Conservation (phyloP, 1,139 yeast species). For the Candida labiduridarum region DNA sequence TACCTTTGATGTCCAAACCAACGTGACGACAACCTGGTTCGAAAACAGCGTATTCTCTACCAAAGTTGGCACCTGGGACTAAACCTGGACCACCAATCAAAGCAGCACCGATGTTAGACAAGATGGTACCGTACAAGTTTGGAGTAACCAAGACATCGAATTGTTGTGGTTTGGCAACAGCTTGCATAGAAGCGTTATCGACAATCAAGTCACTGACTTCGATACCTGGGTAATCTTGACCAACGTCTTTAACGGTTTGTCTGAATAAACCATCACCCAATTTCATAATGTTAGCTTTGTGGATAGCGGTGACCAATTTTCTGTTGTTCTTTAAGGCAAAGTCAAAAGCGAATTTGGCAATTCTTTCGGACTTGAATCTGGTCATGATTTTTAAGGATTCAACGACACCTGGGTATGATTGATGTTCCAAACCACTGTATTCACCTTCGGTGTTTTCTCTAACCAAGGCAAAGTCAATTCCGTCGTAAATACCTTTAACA, state of each 20-base stretch:
- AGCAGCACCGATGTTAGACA: constrained; percentile 98
- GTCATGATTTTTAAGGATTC: constrained; percentile 96
- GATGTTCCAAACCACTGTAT: constrained; percentile 97
- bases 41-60: constrained; percentile 96
- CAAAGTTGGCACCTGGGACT: constrained; percentile 98
- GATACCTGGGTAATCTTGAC: constrained; percentile 85
- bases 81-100: constrained; percentile 98
- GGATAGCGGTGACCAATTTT: constrained; percentile 92
- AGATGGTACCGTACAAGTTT: constrained; percentile 95
- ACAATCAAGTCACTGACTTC: constrained; percentile 91
- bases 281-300: constrained; percentile 99
- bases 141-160: constrained; percentile 98
- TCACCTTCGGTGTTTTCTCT: constrained; percentile 99
- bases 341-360: constrained; percentile 96
- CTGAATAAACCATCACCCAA: constrained; percentile 98
- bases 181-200: constrained; percentile 99
- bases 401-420: constrained; percentile 96
- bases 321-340: constrained; percentile 92
- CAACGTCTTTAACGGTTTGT: constrained; percentile 88
- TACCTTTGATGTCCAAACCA: constrained; percentile 94
- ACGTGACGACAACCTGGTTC: constrained; percentile 99
- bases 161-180: constrained; percentile 97
- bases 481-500: constrained; percentile 83
- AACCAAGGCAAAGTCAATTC: constrained; percentile 89
- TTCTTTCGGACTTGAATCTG: constrained; percentile 92